Conservation (phyloP, 768 basidiomycete species). For the Xerocomus spinulosus region DNA sequence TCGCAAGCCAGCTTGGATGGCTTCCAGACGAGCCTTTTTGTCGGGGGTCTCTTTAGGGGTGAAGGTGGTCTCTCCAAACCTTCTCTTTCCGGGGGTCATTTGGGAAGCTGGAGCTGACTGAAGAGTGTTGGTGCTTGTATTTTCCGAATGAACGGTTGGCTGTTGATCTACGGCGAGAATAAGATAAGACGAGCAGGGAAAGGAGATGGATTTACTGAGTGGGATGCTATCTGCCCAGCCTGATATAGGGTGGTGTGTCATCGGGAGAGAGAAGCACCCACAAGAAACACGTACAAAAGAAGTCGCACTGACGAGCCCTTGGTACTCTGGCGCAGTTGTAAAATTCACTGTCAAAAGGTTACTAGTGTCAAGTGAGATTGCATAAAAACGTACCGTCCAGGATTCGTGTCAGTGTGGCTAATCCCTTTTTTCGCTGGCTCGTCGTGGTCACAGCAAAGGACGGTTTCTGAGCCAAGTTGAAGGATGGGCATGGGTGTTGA, state of each 20-base stretch:
- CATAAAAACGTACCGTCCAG: slow-evolving; percentile 32
- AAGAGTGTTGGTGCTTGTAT: background rate
- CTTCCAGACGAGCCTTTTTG: slow-evolving; percentile 2
- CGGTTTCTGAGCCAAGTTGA: slow-evolving; percentile 26
- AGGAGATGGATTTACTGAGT: slow-evolving; percentile 2
- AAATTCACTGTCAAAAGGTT: slow-evolving; percentile 26
- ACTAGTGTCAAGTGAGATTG: background rate
- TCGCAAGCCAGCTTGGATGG: slow-evolving; percentile 13
- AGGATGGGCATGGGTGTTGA: slow-evolving; percentile 10
- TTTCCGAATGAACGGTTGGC: background rate
- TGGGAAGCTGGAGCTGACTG: slow-evolving; percentile 1
- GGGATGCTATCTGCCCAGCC: slow-evolving; percentile 32
- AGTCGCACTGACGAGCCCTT: slow-evolving; percentile 15
- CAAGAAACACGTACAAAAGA: slow-evolving; percentile 33
- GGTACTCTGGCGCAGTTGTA: slow-evolving; percentile 33
- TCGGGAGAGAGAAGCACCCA: too few relatives aligned
- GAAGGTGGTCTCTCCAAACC: background rate
- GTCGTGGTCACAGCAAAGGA: slow-evolving; percentile 35
- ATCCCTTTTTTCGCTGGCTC: slow-evolving; percentile 19
- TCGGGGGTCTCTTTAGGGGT: background rate
- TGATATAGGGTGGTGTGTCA: too few relatives aligned
- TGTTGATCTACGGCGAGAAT: background rate
- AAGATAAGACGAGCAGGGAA: background rate
- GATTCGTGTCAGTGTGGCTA: slow-evolving; percentile 31
- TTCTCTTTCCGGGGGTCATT: slow-evolving; percentile 6